Conservation (phyloP, 306 rosid genomes). For the Gastrolobium bilobum region DNA sequence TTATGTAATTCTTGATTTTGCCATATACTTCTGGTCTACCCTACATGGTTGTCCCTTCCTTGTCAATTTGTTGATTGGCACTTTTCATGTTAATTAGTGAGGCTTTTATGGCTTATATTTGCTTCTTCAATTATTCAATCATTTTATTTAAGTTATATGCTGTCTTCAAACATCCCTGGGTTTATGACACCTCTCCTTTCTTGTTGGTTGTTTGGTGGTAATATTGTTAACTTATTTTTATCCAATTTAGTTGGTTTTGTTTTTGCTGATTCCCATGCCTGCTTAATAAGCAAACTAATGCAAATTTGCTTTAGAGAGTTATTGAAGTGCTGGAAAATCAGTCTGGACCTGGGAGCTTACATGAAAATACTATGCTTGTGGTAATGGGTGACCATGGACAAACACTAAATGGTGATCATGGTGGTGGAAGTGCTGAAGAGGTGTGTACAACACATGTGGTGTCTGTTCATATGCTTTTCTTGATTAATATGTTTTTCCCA, state of each 20-base stretch:
- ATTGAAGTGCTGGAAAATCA: slow-evolving; percentile 76
- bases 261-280: slow-evolving; percentile 34
- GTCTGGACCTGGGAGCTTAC: slow-evolving; percentile 83
- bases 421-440: slow-evolving; percentile 99
- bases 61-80: slow-evolving; percentile 34
- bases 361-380: slow-evolving; percentile 90
- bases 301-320: slow-evolving; percentile 70
- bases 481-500: neutral
- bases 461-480: slow-evolving; percentile 33
- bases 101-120: slow-evolving; percentile 24
- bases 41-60: slow-evolving; percentile 18
- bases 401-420: slow-evolving; percentile 97
- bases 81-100: neutral
- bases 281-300: slow-evolving; percentile 42
- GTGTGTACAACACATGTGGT: slow-evolving; percentile 51
- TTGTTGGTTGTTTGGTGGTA: slow-evolving; percentile 7
- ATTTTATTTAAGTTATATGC: slow-evolving; percentile 4
- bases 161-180: slow-evolving; percentile 1
- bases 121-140: slow-evolving; percentile 23
- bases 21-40: slow-evolving; percentile 6
- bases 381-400: slow-evolving; percentile 99
- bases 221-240: slow-evolving; percentile 8
- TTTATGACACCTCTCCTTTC: slow-evolving; percentile 35
- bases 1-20: slow-evolving; percentile 39
- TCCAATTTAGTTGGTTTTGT: slow-evolving; percentile 32